These are phyloP conservation scores for Aspergillus hancockii DNA, from an alignment of 495 filamentous ascomycete species.

Conservation along the genomic window DNA sequence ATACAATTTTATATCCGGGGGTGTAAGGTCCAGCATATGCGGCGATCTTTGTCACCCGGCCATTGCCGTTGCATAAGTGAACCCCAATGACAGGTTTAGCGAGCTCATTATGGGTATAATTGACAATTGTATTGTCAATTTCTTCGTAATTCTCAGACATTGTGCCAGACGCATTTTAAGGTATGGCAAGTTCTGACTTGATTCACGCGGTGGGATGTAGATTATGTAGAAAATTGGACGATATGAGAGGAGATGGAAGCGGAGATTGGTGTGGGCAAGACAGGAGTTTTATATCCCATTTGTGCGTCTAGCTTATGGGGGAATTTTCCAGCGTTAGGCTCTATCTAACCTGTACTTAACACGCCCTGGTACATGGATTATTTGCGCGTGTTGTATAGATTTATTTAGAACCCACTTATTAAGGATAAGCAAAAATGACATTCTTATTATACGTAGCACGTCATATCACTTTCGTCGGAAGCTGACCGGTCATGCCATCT, in stretches of 20 bases:
- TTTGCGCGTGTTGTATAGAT: neutral
- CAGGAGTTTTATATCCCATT: neutral
- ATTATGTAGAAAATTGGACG: neutral
- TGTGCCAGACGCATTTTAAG: neutral
- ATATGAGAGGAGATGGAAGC: neutral
- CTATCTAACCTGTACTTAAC: neutral
- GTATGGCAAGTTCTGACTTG: too few species aligned
- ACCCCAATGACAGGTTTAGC: neutral
- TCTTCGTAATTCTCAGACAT: neutral
- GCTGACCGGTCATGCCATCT: too few species aligned
- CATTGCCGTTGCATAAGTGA: neutral
- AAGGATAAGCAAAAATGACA: neutral
- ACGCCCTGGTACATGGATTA: neutral
- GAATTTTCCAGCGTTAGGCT: neutral
- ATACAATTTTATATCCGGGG: neutral
- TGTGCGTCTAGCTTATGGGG: neutral
- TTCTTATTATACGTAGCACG: neutral
- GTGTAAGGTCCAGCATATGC: neutral
- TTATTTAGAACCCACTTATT: neutral
- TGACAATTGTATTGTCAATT: neutral
- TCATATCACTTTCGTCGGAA: neutral
- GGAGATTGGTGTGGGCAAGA: neutral
- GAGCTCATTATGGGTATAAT: neutral
- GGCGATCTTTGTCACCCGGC: neutral
- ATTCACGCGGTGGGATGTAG: neutral